Percentiles rank a stretch among this genome's conserved stretches.
These are phyloP conservation scores for Diaporthe batatas DNA, from an alignment of 2,329 filamentous ascomycete genomes.

Conservation along the genomic window DNA sequence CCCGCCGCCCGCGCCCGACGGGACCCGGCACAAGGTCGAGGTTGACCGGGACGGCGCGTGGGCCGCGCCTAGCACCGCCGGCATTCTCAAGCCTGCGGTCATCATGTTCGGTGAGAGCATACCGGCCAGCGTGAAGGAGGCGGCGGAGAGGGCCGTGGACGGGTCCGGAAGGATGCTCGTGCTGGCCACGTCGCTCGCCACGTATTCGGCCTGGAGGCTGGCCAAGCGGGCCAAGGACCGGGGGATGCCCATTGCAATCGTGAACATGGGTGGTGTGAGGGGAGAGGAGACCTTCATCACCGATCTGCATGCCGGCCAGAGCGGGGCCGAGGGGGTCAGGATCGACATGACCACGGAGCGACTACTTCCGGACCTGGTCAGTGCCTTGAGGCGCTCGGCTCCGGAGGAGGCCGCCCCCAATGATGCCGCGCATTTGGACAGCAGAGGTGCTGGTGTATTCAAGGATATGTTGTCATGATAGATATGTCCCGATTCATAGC, in stretches of 20 bases:
- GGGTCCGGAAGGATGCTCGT: slow-evolving; percentile 81
- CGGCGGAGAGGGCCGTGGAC: slow-evolving; percentile 85
- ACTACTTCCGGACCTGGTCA: slow-evolving; percentile 69
- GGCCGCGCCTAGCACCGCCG: slow-evolving; percentile 74
- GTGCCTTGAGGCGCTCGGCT: slow-evolving; percentile 57
- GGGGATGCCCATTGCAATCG: slow-evolving; percentile 86
- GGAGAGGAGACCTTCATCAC: slow-evolving; percentile 81
- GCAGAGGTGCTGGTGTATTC: slow-evolving; percentile 58
- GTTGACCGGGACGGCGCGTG: slow-evolving; percentile 87
- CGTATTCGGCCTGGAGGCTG: slow-evolving; percentile 93
- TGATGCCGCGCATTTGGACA: slow-evolving; percentile 43
- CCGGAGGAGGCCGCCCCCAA: slow-evolving; percentile 10
- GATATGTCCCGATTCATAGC: slow-evolving; percentile 40
- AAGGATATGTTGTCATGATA: slow-evolving; percentile 72
- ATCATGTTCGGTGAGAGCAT: slow-evolving; percentile 98
- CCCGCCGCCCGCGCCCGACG: slow-evolving; percentile 69
- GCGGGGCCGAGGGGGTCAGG: slow-evolving; percentile 66
- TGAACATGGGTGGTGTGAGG: slow-evolving; percentile 88
- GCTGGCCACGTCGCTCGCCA: slow-evolving; percentile 90
- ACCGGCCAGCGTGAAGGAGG: slow-evolving; percentile 73
- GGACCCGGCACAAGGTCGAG: slow-evolving; percentile 70
- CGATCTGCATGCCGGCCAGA: slow-evolving; percentile 64
- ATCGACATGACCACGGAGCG: slow-evolving; percentile 70
- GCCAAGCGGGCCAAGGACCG: slow-evolving; percentile 85
- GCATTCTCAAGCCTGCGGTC: slow-evolving; percentile 91